Evolutionary conservation across 2,329 filamentous ascomycete species (phyloP).

Genomic region (Diaporthe citrichinensis): DNA sequence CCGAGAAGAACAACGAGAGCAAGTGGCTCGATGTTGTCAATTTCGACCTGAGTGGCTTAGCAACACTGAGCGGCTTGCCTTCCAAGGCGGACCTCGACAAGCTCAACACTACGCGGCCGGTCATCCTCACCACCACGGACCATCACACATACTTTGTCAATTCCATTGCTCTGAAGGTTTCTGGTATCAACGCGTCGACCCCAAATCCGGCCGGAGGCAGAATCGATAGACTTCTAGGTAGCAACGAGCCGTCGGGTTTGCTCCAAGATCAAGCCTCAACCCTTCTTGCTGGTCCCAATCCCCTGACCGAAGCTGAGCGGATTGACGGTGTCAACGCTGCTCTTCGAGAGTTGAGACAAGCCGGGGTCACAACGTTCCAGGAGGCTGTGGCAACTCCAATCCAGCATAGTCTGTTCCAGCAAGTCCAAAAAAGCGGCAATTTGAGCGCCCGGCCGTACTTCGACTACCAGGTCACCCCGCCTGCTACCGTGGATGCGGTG

Average conservation of each 20-base stretch:
- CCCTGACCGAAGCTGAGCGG: neutral
- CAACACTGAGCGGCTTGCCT: neutral
- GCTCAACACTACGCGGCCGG: conserved; percentile 2
- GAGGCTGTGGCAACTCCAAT: neutral
- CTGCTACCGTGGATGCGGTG: neutral
- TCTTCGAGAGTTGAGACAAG: neutral
- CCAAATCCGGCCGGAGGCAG: neutral
- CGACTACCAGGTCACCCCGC: neutral
- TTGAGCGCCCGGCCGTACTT: neutral
- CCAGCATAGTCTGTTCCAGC: neutral
- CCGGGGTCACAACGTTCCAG: neutral
- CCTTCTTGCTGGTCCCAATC: neutral
- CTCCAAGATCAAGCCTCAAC: neutral
- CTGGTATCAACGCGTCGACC: neutral
- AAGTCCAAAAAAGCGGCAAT: neutral
- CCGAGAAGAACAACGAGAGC: neutral
- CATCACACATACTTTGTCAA: conserved; percentile 5
- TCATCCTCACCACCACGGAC: conserved; percentile 1
- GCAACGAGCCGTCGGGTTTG: neutral
- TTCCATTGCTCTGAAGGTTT: neutral
- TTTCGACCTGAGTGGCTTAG: neutral
- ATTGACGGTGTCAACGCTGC: neutral
- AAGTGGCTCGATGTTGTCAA: neutral
- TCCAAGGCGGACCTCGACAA: conserved; percentile 5
- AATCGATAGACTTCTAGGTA: neutral